phyloP scores from a whole-genome alignment of 106 monocot species.

The Allium sativum region DNA sequence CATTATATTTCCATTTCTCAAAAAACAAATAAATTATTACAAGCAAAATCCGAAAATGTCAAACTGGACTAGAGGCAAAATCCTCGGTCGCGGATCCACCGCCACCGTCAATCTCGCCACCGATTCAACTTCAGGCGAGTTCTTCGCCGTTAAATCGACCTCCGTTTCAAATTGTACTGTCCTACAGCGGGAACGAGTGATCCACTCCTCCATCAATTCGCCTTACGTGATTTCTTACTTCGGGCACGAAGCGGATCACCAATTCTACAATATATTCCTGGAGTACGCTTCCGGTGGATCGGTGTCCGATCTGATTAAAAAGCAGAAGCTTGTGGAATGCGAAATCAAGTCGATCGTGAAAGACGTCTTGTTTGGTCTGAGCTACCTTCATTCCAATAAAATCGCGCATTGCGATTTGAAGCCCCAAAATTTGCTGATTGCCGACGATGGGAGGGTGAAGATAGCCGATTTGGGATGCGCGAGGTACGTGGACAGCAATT shows the following conservation, averaged over 20 bases:
- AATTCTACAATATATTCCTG: conserved; percentile 46
- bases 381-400: conserved; percentile 33
- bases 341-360: conserved; percentile 4
- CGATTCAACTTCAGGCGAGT: neutral
- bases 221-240: conserved; percentile 24
- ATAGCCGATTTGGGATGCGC: conserved; percentile 15
- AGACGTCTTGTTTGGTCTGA: conserved; percentile 34
- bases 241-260: conserved; percentile 24
- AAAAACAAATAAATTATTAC: neutral
- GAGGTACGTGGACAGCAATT: neutral
- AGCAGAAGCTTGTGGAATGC: conserved; percentile 23
- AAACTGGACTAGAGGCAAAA: conserved; percentile 19
- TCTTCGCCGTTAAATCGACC: conserved; percentile 44
- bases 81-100: conserved; percentile 33
- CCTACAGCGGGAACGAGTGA: conserved; percentile 21
- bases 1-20: neutral
- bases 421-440: conserved; percentile 47
- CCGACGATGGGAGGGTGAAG: conserved; percentile 20
- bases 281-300: conserved; percentile 61
- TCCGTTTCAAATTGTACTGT: conserved; percentile 8
- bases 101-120: conserved; percentile 11
- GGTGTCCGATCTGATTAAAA: conserved; percentile 31
- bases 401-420: conserved; percentile 77
- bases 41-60: neutral
- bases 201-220: conserved; percentile 18